A percentile compares a stretch with the other conserved stretches of the same genome.
Evolutionary conservation across 805 yeast species (phyloP).

Genomic region (Barnettozyma vustinii): DNA sequence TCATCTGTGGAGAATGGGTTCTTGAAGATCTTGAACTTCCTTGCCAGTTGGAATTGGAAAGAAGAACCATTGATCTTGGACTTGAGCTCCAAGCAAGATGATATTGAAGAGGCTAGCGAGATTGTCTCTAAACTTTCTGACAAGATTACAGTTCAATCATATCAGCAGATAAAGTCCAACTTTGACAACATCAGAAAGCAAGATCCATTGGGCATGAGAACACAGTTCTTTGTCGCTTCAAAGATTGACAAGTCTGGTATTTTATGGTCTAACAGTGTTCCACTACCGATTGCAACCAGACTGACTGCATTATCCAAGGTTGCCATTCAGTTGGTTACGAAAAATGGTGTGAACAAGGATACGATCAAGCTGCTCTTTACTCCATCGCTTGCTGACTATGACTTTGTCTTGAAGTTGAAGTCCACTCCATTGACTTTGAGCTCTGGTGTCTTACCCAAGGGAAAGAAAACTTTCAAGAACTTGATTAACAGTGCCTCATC

Average conservation of each 20-base stretch:
- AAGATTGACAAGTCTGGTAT: slow-evolving; percentile 84
- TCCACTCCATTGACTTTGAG: slow-evolving; percentile 37
- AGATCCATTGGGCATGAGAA: slow-evolving; percentile 77
- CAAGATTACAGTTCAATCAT: slow-evolving; percentile 52
- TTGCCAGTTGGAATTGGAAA: slow-evolving; percentile 92
- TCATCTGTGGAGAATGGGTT: slow-evolving; percentile 78
- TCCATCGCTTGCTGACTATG: slow-evolving; percentile 81
- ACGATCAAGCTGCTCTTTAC: slow-evolving; percentile 59
- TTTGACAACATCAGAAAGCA: slow-evolving; percentile 63
- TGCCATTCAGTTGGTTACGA: slow-evolving; percentile 50
- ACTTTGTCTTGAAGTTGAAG: slow-evolving; percentile 63
- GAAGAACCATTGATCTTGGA: slow-evolving; percentile 82
- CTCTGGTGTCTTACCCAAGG: slow-evolving; percentile 45
- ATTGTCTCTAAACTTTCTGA: slow-evolving; percentile 49
- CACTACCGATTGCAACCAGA: slow-evolving; percentile 79
- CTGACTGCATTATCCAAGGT: slow-evolving; percentile 82
- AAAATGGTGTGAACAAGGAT: slow-evolving; percentile 37
- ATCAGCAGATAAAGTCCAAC: slow-evolving; percentile 55
- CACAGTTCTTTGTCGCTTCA: slow-evolving; percentile 80
- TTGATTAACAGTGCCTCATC: slow-evolving; percentile 30
- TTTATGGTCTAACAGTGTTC: slow-evolving; percentile 64
- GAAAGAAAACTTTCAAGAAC: slow-evolving; percentile 51
- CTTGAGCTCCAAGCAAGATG: slow-evolving; percentile 45
- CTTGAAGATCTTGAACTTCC: slow-evolving; percentile 60
- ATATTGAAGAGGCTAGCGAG: slow-evolving; percentile 30